A percentile compares a stretch with the other conserved stretches of the same genome.
These are phyloP conservation scores for Coemansia aciculifera DNA, from an alignment of 192 early-diverging fungal species.

Conservation along the genomic window DNA sequence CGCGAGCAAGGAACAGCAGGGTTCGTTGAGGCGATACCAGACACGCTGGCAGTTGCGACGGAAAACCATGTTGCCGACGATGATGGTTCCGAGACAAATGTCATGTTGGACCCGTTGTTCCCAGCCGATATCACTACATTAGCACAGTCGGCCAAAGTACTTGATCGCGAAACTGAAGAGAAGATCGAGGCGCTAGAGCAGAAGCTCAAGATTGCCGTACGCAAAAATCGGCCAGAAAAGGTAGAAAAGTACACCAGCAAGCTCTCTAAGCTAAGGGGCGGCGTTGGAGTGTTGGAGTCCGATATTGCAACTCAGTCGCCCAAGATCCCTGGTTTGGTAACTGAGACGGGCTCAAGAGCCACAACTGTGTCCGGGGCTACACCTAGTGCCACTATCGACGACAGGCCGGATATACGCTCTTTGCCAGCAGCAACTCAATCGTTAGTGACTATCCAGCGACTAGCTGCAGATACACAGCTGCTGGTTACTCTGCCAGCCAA, in stretches of 20 bases:
- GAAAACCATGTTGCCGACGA: not conserved
- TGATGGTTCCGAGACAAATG: not conserved
- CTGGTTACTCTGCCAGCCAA: constrained; percentile 27
- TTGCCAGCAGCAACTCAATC: not conserved
- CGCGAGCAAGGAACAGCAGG: not conserved
- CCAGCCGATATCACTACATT: constrained; percentile 16
- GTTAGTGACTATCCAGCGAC: constrained; percentile 18
- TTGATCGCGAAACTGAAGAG: constrained; percentile 73
- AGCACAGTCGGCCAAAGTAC: constrained; percentile 9
- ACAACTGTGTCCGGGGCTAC: not conserved
- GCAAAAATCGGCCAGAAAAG: constrained; percentile 88
- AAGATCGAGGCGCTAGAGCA: constrained; percentile 96
- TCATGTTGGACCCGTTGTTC: constrained; percentile 32
- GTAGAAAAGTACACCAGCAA: constrained; percentile 77
- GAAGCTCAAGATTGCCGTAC: constrained; percentile 93
- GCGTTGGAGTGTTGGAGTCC: not conserved
- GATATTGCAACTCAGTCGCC: not conserved
- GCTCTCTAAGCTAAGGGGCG: constrained; percentile 62
- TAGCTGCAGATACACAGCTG: constrained; percentile 33
- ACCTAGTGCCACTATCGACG: not conserved
- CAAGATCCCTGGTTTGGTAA: not conserved
- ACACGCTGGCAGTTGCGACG: not conserved
- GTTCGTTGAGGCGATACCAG: not conserved
- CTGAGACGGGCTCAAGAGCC: not conserved
- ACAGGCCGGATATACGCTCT: not conserved